These are phyloP conservation scores for Annulohypoxylon stygium DNA, from an alignment of 495 filamentous ascomycete genomes.

Conservation along the genomic window DNA sequence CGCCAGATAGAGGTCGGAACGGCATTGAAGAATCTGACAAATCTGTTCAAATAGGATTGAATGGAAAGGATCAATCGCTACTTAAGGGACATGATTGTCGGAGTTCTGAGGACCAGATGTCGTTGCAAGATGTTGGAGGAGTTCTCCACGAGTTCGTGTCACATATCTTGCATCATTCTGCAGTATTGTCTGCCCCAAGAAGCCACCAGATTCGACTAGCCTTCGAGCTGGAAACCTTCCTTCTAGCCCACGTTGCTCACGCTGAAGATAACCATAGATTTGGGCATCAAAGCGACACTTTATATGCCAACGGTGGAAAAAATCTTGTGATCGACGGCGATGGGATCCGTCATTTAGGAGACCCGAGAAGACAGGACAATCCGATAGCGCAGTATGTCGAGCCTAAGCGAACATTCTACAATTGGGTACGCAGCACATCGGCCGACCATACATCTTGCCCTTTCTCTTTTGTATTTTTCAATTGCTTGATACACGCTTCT, in stretches of 20 bases:
- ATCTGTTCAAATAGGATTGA: no score
- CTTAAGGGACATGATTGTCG: no score
- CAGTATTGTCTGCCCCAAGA: not conserved
- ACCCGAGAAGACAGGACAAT: no score
- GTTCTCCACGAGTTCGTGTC: slow-evolving; percentile 14
- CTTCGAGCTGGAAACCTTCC: slow-evolving; percentile 42
- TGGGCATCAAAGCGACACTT: not conserved
- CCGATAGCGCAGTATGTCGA: no score
- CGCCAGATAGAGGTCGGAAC: not conserved
- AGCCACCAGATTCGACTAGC: slow-evolving; percentile 20
- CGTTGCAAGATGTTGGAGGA: not conserved
- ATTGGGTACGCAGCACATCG: slow-evolving; percentile 56
- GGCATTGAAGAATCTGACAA: not conserved
- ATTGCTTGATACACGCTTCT: slow-evolving; percentile 38
- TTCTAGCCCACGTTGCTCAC: slow-evolving; percentile 49
- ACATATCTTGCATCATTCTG: slow-evolving; percentile 23
- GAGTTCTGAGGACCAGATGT: no score
- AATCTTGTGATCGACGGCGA: no score
- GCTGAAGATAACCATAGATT: slow-evolving; percentile 41
- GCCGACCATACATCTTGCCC: slow-evolving; percentile 56
- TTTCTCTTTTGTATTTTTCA: slow-evolving; percentile 55
- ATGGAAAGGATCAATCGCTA: no score
- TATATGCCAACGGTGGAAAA: not conserved
- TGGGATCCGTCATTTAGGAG: no score
- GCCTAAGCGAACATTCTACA: slow-evolving; percentile 21